Base-by-base conservation (phyloP, 176 grass and related monocot genomes). In the Calamus simplicifolius region DNA sequence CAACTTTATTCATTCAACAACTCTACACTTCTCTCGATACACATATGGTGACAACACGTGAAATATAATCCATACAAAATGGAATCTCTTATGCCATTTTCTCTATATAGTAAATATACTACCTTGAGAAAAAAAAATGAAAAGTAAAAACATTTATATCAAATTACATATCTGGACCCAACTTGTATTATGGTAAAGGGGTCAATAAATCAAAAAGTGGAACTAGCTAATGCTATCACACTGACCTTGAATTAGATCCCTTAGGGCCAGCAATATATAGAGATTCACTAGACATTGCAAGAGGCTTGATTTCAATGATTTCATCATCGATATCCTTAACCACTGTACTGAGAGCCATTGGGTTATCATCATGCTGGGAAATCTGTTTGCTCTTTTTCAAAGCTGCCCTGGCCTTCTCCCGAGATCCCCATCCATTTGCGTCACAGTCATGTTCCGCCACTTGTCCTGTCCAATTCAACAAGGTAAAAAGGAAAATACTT, bases 361-460 rank as follows among this genome's bases (percentile, higher is more conserved):
- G 70, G 61, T 61, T 62, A 62, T 51, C 28, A 18, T 77, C 55
- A 68, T 69, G 52, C 75, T 63, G 85, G 48, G 72, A 25, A 15
- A 69, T 58, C 7, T 66, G 81, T 51, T 23, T 81, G 56, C 83
- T 67, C 64, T 72, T 87, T 80, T 79, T 90, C 81, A 81, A 55
- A 18, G 83, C 74, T 61, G 81, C 51, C 54, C 85, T 85, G 6
- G 75, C 71, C 78, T 84, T 90, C 63, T 90, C 87, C 65, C 83
- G 85, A 54, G 92, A 91, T 19, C 86, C 78, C 57, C 77, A 91
- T 56, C 92, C 87, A 71, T 81, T 69, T 5, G 80, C 86, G 81
- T 91, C 49, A 97, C 81, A 12, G 74, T 85, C 81, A 96, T 72
- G 69, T 96, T 96, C 50, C 92, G 80, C 92, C 92, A 96, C 50